These are phyloP conservation scores for Malus hybrid DNA, from an alignment of 331 rosid species.

Conservation along the genomic window DNA sequence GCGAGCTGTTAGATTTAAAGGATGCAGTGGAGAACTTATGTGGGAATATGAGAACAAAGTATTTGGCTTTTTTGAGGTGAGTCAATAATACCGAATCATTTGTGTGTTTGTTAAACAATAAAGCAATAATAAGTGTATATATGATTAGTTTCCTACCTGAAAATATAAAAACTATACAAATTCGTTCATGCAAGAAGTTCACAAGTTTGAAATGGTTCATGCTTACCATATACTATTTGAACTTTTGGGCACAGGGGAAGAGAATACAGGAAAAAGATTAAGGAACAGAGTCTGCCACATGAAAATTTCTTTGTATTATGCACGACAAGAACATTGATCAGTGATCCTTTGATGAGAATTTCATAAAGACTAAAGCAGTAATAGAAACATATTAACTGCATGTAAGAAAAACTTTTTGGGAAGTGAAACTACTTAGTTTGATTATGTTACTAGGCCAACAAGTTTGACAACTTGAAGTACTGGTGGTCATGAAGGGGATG, in stretches of 20 bases:
- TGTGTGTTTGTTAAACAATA: background rate
- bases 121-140: background rate
- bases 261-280: background rate
- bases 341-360: background rate
- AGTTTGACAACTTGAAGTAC: background rate
- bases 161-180: background rate
- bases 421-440: background rate
- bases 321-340: background rate
- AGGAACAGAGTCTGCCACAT: background rate
- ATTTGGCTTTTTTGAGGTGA: constrained; percentile 89
- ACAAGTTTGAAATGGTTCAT: background rate
- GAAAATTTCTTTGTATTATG: background rate
- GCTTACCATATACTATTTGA: background rate
- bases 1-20: constrained; percentile 89
- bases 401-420: background rate
- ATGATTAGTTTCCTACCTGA: background rate
- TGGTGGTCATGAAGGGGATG: background rate
- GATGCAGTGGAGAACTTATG: constrained; percentile 93
- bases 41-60: constrained; percentile 85
- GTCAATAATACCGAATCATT: background rate
- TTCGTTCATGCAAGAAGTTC: background rate
- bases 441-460: background rate
- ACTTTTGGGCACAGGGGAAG: background rate
- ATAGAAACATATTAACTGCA: background rate
- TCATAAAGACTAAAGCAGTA: background rate